Evolutionary conservation across 208 protist species (phyloP).

Genomic region (Leishmania turanica): DNA sequence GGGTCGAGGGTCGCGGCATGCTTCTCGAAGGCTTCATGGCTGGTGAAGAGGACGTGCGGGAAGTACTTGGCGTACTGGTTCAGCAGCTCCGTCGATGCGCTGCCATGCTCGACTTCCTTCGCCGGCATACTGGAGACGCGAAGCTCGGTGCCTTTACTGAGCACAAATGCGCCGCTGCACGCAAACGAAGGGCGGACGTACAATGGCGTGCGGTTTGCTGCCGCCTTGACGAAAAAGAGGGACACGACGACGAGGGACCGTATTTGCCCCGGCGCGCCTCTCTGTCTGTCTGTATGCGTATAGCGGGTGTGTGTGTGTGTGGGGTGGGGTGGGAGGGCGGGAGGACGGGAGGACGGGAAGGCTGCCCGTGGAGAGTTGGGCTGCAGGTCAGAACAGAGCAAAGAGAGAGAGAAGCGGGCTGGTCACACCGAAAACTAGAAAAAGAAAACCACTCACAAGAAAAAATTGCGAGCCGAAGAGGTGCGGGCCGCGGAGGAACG

Average conservation of each 20-base stretch:
- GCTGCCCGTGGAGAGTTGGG: not conserved
- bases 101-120: conserved; percentile 35
- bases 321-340: not conserved
- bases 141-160: not conserved
- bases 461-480: not conserved
- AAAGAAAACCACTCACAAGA: not conserved
- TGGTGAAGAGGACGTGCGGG: conserved; percentile 77
- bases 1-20: conserved; percentile 47
- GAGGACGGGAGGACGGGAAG: not conserved
- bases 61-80: conserved; percentile 86
- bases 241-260: not conserved
- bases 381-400: not conserved
- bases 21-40: conserved; percentile 67
- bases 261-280: not conserved
- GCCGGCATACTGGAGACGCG: conserved; percentile 14
- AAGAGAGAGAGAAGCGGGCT: not conserved
- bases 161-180: not conserved
- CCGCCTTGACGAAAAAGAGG: not conserved
- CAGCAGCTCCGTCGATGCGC: conserved; percentile 50
- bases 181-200: too few species aligned
- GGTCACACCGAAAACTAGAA: not conserved
- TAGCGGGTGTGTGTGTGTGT: not conserved
- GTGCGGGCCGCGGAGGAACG: not conserved
- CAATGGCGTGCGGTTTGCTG: not conserved
- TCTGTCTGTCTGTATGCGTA: not conserved